These are phyloP conservation scores for Trichoderma sp. DNA, from an alignment of 2,329 filamentous ascomycete species.

Conservation along the genomic window DNA sequence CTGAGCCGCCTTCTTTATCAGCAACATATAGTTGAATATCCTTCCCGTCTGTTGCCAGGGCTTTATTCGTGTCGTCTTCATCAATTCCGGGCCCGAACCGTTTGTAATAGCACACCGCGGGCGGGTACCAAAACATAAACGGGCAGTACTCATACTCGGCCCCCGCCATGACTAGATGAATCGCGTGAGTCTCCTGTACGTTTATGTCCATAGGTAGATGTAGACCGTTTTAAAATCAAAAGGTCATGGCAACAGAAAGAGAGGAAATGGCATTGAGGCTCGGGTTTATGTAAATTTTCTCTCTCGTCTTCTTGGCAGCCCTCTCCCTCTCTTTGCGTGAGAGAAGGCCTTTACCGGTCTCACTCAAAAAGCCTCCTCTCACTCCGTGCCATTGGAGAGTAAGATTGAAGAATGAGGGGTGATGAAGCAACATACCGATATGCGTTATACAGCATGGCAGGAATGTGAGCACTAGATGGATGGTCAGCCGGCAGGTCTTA, in stretches of 20 bases:
- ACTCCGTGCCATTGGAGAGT: background rate
- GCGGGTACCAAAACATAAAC: constrained; percentile 18
- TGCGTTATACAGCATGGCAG: constrained; percentile 5
- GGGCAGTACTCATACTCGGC: constrained; percentile 12
- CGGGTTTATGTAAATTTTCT: background rate
- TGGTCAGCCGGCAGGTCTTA: constrained; percentile 2
- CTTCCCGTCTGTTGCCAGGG: background rate
- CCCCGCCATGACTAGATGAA: constrained; percentile 9
- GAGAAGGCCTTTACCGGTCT: background rate
- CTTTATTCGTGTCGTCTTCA: background rate
- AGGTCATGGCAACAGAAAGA: background rate
- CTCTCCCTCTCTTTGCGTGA: background rate
- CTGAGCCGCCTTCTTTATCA: background rate
- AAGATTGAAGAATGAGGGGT: background rate
- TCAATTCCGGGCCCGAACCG: background rate
- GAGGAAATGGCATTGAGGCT: background rate
- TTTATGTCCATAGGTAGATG: background rate
- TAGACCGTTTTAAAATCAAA: background rate
- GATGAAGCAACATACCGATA: background rate
- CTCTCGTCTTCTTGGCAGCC: background rate
- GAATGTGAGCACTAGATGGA: constrained; percentile 4
- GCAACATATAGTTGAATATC: background rate
- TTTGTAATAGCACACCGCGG: constrained; percentile 14
- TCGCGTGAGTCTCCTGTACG: constrained; percentile 4
- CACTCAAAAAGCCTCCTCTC: background rate